phyloP scores from a whole-genome alignment of 2,329 filamentous ascomycete genomes.

The Fragosphaeria purpurea region DNA sequence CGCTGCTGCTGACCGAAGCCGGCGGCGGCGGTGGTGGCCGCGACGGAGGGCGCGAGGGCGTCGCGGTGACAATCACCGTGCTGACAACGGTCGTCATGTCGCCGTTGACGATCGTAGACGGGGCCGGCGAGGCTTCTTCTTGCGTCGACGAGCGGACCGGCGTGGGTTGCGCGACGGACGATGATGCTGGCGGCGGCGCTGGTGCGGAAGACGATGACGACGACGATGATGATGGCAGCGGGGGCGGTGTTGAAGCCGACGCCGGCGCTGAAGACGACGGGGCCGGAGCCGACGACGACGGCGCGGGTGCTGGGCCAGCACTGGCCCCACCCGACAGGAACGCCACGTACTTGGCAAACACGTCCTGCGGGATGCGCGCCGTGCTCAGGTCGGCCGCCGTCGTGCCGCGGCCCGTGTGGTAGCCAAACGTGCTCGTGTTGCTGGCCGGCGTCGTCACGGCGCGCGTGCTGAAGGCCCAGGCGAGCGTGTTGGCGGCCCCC shows the following conservation, averaged over 20 bases:
- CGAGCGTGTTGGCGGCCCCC: slow-evolving; percentile 14
- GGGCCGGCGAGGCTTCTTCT: background rate
- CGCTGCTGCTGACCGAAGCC: too few species aligned
- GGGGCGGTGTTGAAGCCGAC: too few species aligned
- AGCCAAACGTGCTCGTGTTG: slow-evolving; percentile 17
- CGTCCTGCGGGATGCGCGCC: background rate
- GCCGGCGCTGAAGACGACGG: background rate
- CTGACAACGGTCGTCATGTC: slow-evolving; percentile 1
- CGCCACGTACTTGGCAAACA: slow-evolving; percentile 3
- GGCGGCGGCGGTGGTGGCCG: background rate
- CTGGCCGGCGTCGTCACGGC: slow-evolving; percentile 12
- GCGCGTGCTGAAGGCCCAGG: slow-evolving; percentile 17
- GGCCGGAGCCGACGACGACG: background rate
- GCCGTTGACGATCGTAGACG: background rate
- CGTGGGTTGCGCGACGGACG: too few species aligned
- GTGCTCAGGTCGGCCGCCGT: slow-evolving; percentile 1
- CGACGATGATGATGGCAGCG: background rate
- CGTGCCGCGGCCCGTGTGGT: slow-evolving; percentile 13
- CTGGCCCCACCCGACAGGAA: background rate
- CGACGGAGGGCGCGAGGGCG: background rate
- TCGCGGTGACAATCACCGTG: slow-evolving; percentile 1
- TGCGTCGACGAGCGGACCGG: too few species aligned
- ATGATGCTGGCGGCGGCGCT: too few species aligned
- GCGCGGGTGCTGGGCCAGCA: background rate
- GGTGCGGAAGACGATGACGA: background rate